phyloP scores from a whole-genome alignment of 495 filamentous ascomycete species.

The Aspergillus panamensis region DNA sequence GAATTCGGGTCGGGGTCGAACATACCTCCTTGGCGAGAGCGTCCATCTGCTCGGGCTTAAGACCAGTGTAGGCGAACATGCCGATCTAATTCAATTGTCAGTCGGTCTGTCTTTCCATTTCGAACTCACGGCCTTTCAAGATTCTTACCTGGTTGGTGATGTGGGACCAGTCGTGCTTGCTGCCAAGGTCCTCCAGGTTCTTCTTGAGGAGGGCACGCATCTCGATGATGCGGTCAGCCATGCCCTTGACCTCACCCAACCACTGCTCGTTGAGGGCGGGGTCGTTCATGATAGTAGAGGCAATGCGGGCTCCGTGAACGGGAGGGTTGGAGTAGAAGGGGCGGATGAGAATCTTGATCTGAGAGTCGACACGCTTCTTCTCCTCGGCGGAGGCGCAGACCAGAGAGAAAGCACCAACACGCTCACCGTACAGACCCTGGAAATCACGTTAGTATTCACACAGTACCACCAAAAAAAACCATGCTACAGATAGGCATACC shows the following conservation, averaged over 20 bases:
- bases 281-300: constrained; percentile 88
- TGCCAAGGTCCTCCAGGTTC: constrained; percentile 90
- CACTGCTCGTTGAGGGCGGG: constrained; percentile 84
- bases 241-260: constrained; percentile 94
- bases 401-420: constrained; percentile 94
- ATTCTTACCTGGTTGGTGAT: constrained; percentile 76
- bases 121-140: background rate
- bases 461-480: background rate
- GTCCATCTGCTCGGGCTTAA: constrained; percentile 91
- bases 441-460: background rate
- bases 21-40: constrained; percentile 80
- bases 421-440: constrained; percentile 94
- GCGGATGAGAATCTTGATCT: constrained; percentile 96
- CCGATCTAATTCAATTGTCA: constrained; percentile 59
- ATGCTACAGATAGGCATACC: constrained; percentile 45
- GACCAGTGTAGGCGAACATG: constrained; percentile 98
- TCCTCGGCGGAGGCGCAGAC: constrained; percentile 80
- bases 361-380: constrained; percentile 94
- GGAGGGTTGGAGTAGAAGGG: constrained; percentile 98
- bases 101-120: constrained; percentile 7
- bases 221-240: constrained; percentile 98
- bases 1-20: background rate
- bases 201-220: constrained; percentile 92
- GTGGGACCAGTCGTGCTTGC: constrained; percentile 96
- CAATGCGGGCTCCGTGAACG: constrained; percentile 91